Percentiles rank a stretch among this genome's conserved stretches.
Conservation (phyloP, 73 alveolate species). For the Uronychia binucleata region DNA sequence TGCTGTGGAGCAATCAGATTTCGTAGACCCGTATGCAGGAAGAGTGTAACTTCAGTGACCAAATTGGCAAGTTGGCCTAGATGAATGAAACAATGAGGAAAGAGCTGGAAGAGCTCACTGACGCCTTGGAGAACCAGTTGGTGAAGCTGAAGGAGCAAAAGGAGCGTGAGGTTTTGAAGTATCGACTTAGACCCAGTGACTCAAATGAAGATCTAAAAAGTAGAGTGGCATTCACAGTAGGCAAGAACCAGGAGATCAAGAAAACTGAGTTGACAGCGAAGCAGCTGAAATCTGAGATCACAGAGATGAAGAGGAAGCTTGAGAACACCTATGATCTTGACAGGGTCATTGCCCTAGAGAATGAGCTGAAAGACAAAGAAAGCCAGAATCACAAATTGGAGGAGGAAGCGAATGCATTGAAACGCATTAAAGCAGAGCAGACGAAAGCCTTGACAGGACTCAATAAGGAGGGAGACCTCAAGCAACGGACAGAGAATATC, state of each 20-base stretch:
- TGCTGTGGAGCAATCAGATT: not conserved
- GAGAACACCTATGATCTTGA: conserved; percentile 65
- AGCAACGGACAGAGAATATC: conserved; percentile 23
- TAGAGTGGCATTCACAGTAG: conserved; percentile 8
- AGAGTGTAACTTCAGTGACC: not conserved
- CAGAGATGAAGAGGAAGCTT: conserved; percentile 46
- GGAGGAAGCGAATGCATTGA: conserved; percentile 19
- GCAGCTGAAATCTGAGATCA: conserved; percentile 37
- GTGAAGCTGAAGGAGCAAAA: conserved; percentile 7
- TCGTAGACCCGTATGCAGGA: not conserved
- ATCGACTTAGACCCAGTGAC: not conserved
- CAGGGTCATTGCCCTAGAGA: conserved; percentile 35
- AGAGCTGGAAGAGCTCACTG: conserved; percentile 31
- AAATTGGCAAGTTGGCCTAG: not conserved
- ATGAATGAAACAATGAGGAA: conserved; percentile 45
- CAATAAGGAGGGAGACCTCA: conserved; percentile 43
- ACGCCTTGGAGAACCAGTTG: conserved; percentile 23
- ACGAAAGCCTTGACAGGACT: conserved; percentile 40
- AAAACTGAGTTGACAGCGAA: conserved; percentile 21
- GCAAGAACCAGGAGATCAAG: conserved; percentile 30
- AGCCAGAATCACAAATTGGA: not conserved
- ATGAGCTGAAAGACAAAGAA: conserved; percentile 50
- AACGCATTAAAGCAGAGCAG: conserved; percentile 33
- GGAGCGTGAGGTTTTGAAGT: conserved; percentile 32
- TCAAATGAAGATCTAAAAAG: not conserved